Base-by-base conservation (phyloP, 495 filamentous ascomycete species). In the Aspergillus ostianus region DNA sequence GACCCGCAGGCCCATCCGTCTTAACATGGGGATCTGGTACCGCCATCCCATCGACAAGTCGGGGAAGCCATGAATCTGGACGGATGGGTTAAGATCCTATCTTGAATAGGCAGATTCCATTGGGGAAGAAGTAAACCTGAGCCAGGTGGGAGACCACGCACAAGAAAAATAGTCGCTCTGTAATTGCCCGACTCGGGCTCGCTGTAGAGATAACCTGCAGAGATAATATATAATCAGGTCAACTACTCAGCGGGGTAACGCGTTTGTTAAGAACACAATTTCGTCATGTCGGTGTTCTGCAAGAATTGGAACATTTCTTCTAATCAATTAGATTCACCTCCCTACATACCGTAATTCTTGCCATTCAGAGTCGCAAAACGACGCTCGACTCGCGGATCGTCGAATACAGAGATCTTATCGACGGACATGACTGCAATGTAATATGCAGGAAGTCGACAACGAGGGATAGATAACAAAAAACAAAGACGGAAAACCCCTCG, bases 11-110 rank as follows among this genome's bases (percentile, higher is more conserved):
- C 86, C 86, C 67, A 85, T 74, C 15, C 85, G 77, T 4, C 89
- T 61, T n/a, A 95, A 77, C 70, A 84, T 75, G 8, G 91, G 91
- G 67, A 97, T 91, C 70, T 95, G 89, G 73, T 87, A 85, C 55
- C 92, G 85, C 91, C 91, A 93, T 71, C 82, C 86, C 65, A 87
- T 80, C 19, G 82, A 83, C 26, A 89, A 63, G 70, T 93, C 89
- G 2, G 89, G 85, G 68, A 79, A 90, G 57, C 85, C 85, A 71
- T 88, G 85, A 58, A 87, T 76, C 82, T 85, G 59, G 9, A 17
- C 0, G 3, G 26, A 12, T 26, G 23, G 4, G 23, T 32, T 44
- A 19, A 20, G 26, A 21, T 8, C 4, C 5, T 19, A 21, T 15
- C 29, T 48, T 29, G 21, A n/a, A 4, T 26, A 26, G 23, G 23